These are phyloP conservation scores for Podaxis sp. DNA, from an alignment of 768 basidiomycete genomes.

Conservation along the genomic window DNA sequence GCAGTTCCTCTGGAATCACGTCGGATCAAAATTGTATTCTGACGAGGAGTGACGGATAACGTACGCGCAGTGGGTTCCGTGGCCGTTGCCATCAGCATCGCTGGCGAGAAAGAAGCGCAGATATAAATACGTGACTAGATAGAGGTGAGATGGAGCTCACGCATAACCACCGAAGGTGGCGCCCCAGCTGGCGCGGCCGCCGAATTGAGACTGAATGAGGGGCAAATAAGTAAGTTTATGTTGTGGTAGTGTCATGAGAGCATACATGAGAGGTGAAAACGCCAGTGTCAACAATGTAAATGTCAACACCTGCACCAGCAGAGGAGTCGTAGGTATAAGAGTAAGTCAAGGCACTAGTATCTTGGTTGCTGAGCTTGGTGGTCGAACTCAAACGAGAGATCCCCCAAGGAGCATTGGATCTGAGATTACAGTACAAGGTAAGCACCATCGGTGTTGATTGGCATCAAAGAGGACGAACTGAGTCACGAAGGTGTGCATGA, in stretches of 20 bases:
- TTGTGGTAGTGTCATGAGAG: background rate
- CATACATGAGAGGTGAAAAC: conserved; percentile 23
- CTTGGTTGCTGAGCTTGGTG: conserved; percentile 16
- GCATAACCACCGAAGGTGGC: conserved; percentile 28
- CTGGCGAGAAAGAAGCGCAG: background rate
- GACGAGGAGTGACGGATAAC: background rate
- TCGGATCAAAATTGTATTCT: background rate
- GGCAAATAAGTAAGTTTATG: background rate
- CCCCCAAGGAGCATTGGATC: conserved; percentile 35
- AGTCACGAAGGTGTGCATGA: conserved; percentile 22
- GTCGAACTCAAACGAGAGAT: conserved; percentile 26
- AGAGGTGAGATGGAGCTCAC: conserved; percentile 9
- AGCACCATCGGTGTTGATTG: background rate
- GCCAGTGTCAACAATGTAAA: conserved; percentile 35
- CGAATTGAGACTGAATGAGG: conserved; percentile 30
- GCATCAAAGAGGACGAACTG: conserved; percentile 16
- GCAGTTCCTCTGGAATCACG: conserved; percentile 20
- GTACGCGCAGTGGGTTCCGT: conserved; percentile 35
- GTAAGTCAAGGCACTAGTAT: conserved; percentile 19
- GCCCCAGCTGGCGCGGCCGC: conserved; percentile 39
- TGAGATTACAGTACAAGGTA: conserved; percentile 1
- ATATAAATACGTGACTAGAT: background rate
- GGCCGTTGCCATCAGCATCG: conserved; percentile 35
- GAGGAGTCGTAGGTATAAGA: conserved; percentile 21
- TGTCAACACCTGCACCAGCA: conserved; percentile 31